Percentiles rank a stretch among this genome's conserved stretches.
phyloP scores from a whole-genome alignment of 306 rosid genomes.

The Potentilla sterilis region DNA sequence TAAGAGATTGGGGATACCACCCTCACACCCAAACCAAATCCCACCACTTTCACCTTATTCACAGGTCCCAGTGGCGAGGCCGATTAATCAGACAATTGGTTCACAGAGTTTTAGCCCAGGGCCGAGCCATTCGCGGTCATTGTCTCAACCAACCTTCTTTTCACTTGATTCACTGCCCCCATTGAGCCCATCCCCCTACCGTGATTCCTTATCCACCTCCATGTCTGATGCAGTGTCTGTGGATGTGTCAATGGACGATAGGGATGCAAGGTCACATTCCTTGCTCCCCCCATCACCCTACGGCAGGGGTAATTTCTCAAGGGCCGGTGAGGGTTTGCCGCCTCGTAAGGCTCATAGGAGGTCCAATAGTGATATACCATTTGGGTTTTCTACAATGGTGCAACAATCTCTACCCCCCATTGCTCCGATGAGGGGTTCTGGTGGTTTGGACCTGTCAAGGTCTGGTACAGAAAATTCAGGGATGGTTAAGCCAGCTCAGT shows the following conservation, averaged over 20 bases:
- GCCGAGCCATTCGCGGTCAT: constrained; percentile 77
- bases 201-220: constrained; percentile 62
- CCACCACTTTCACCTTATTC: constrained; percentile 90
- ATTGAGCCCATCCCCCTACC: constrained; percentile 70
- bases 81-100: constrained; percentile 41
- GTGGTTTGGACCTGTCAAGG: constrained; percentile 40
- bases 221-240: constrained; percentile 40
- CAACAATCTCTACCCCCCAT: constrained; percentile 65
- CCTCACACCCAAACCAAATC: constrained; percentile 85
- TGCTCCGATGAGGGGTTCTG: constrained; percentile 46
- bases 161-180: constrained; percentile 81
- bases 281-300: constrained; percentile 66
- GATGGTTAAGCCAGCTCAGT: constrained; percentile 41
- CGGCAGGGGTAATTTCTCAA: constrained; percentile 33
- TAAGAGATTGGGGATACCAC: constrained; percentile 71
- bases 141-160: constrained; percentile 80
- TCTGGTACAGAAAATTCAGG: constrained; percentile 39
- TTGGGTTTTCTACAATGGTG: constrained; percentile 67
- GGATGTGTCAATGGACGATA: constrained; percentile 84
- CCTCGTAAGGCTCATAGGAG: constrained; percentile 87
- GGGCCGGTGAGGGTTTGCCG: constrained; percentile 53
- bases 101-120: constrained; percentile 46
- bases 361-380: constrained; percentile 87
- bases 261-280: constrained; percentile 63
- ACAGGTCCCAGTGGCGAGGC: constrained; percentile 78